Conservation (phyloP, 2,329 filamentous ascomycete genomes). For the Madurella mycetomatis region DNA sequence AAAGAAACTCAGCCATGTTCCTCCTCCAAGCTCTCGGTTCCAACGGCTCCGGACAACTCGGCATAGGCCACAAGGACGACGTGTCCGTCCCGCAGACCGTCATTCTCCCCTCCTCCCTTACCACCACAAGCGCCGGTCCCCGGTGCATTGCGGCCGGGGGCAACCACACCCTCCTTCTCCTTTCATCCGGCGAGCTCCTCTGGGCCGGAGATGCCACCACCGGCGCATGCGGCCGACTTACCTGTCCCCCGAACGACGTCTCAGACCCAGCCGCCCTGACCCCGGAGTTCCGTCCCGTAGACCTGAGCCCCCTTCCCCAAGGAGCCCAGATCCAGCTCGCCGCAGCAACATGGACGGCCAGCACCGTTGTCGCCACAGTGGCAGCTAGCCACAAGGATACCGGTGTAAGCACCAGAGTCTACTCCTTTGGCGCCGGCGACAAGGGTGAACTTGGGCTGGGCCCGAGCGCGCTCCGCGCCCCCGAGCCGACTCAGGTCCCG, state of each 20-base stretch:
- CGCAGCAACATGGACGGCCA: conserved; percentile 76
- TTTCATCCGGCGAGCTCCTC: conserved; percentile 54
- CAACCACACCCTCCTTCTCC: conserved; percentile 78
- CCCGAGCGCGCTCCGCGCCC: conserved; percentile 44
- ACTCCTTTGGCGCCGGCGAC: conserved; percentile 59
- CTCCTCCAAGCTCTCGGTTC: conserved; percentile 56
- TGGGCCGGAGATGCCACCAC: conserved; percentile 57
- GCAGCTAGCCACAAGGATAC: conserved; percentile 40
- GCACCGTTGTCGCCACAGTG: conserved; percentile 43
- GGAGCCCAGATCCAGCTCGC: conserved; percentile 38
- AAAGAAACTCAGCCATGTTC: neutral
- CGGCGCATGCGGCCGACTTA: conserved; percentile 50
- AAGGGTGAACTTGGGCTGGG: conserved; percentile 72
- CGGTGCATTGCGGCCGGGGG: conserved; percentile 60
- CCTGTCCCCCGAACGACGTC: conserved; percentile 17
- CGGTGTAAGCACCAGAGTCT: conserved; percentile 47
- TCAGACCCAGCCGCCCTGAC: neutral
- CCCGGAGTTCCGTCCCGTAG: conserved; percentile 37
- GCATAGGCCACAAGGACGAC: conserved; percentile 66
- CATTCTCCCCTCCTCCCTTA: conserved; percentile 45
- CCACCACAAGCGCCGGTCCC: conserved; percentile 23
- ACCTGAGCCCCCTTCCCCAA: conserved; percentile 24
- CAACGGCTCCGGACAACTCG: conserved; percentile 72
- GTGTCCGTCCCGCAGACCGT: conserved; percentile 62
- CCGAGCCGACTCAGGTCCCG: conserved; percentile 46